Evolutionary conservation across 768 basidiomycete species (phyloP), one percentile per base, ranked within the genome.

Genomic region (Calocybe indica): DNA sequence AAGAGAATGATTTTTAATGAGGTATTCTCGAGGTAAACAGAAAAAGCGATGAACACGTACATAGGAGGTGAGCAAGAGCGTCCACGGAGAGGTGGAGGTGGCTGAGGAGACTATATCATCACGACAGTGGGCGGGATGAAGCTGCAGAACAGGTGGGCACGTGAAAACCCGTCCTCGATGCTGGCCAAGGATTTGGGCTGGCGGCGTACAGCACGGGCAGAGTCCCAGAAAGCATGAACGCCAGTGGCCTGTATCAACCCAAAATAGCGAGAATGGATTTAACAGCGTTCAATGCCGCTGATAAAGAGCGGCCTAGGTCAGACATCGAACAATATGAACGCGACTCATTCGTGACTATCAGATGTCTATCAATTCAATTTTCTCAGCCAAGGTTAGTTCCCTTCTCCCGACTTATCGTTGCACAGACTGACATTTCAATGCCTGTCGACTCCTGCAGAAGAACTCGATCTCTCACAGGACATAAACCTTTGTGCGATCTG

Each of bases 101-200:
- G 61, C 55, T 1, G 75, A 60, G 2, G 73, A 0, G 76, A 38
- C 52, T 83, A 79, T 9, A 70, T 58, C 22, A 22, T 22, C 28
- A 75, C 72, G 6, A 92, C 80, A 43, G 79, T 60, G 8, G 86
- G 82, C 5, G 90, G 83, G 34, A 91, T 81, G 52, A 91, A 74
- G 55, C 79, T 78, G 60, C 89, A 92, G 1, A 93, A 69, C 28
- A 95, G 76, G 52, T 83, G 75, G 4, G 89, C 79, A 65, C 91
- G 85, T 36, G 83, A 80, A 52, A 92, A 76, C 7, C 82, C 90
- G 60, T 95, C 92, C 5, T 95, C 92, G 32, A 73, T 72, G 50
- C 70, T 58, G 43, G 80, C 68, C 4, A 74, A 70, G 36, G 79
- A 68, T 1, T 60, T 59, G 40, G 79, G 86, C 73, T 65, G 10